Percentiles rank a stretch among this genome's conserved stretches.
Conservation (phyloP, 2,329 filamentous ascomycete species). For the Ophiostoma quercus region DNA sequence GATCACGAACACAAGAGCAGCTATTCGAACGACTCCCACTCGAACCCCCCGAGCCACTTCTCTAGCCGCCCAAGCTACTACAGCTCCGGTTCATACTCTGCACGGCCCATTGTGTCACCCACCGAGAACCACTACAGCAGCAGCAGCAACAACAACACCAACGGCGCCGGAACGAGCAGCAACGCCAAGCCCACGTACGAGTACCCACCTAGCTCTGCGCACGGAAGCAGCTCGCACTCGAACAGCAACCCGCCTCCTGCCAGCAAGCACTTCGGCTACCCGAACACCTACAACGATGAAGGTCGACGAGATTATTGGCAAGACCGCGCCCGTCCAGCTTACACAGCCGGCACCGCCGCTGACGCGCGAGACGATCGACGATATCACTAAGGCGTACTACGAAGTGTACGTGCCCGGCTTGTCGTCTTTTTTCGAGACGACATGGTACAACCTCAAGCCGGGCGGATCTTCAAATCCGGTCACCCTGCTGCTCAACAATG, state of each 20-base stretch:
- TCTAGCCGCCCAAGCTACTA: background rate
- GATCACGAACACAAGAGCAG: background rate
- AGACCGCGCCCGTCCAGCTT: slow-evolving; percentile 56
- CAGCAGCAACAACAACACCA: slow-evolving; percentile 13
- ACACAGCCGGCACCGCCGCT: slow-evolving; percentile 50
- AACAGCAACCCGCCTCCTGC: background rate
- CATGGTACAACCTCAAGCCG: slow-evolving; percentile 64
- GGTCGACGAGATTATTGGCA: slow-evolving; percentile 65
- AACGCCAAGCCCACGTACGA: background rate
- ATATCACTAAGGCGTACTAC: slow-evolving; percentile 66
- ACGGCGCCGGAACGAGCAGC: background rate
- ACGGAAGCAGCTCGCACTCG: background rate
- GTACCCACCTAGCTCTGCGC: background rate
- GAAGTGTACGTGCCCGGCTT: slow-evolving; percentile 69
- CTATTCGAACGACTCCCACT: background rate
- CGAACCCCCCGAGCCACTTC: background rate
- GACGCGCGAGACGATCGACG: slow-evolving; percentile 51
- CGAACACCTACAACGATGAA: slow-evolving; percentile 50
- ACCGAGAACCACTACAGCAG: slow-evolving; percentile 14
- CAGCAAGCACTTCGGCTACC: slow-evolving; percentile 33
- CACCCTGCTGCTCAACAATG: slow-evolving; percentile 47
- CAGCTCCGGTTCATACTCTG: slow-evolving; percentile 13
- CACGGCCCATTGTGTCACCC: slow-evolving; percentile 18
- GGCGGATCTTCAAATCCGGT: slow-evolving; percentile 39
- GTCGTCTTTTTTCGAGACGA: slow-evolving; percentile 72